Evolutionary conservation across 2,329 filamentous ascomycete species (phyloP), one percentile per base, ranked within the genome.

Genomic region (Neonectria ditissima): DNA sequence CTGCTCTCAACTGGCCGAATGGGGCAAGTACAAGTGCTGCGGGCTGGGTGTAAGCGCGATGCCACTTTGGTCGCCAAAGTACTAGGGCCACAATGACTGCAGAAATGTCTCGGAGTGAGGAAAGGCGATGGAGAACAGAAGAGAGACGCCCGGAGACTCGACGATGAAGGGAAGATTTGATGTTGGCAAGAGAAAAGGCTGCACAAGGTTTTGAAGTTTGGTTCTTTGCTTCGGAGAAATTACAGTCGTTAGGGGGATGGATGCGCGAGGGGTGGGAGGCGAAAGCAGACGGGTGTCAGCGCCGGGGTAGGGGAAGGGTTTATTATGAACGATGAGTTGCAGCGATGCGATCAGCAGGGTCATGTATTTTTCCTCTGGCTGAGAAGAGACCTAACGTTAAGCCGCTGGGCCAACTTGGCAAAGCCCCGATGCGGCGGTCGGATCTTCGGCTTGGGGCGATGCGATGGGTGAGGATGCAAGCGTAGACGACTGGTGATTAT

Each of bases 31-130:
- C 55, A 63, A 47, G 24, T 51, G 48, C 51, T 37, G 65, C 61
- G 44, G 69, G 55, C 47, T 18, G 14, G 28, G 54, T 73, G 68
- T 72, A 73, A 73, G 71, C 67, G 63, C 66, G 69, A 73, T 61
- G 62, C 67, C 63, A 60, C 62, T 73, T 73, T 66, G 51, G 67
- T 69, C 58, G 51, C 62, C 56, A 56, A 51, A 52, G 62, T 57
- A 59, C 41, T 59, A 67, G 66, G 62, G 67, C 68, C 68, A 65
- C 65, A 62, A 61, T 57, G 53, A 54, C 63, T 69, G 65, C 55
- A 57, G 54, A 18, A 30, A 58, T 54, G 51, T 62, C 47, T 34
- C 32, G 32, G 43, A 24, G 32, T 39, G 30, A 44, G 13, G 43
- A 28, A 47, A 22, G 43, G 24, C 8, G 43, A 18, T 14, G 43